Percentiles rank a stretch among this genome's conserved stretches.
Evolutionary conservation across 2,329 filamentous ascomycete genomes (phyloP).

Genomic region (Trichoderma guizhouense): DNA sequence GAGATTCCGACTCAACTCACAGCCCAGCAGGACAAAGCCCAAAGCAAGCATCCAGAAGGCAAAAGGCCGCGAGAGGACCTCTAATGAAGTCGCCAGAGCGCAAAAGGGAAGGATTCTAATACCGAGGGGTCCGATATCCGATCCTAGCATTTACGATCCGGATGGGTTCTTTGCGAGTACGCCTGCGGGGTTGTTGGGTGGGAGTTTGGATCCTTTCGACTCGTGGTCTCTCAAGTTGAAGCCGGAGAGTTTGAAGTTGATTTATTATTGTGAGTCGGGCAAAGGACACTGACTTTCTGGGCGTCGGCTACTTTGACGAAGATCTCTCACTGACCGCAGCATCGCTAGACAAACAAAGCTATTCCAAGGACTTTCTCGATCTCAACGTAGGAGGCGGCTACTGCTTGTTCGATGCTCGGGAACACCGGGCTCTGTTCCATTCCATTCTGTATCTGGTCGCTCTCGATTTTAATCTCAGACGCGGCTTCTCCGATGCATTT

Average conservation of each 20-base stretch:
- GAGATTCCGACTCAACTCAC: conserved; percentile 3
- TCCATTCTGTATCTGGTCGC: conserved; percentile 6
- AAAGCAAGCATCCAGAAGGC: neutral
- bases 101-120: neutral
- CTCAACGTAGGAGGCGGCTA: conserved; percentile 3
- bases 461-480: conserved; percentile 6
- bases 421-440: conserved; percentile 2
- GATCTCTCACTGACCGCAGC: neutral
- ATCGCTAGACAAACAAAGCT: neutral
- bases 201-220: conserved; percentile 1
- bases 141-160: neutral
- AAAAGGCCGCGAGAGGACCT: neutral
- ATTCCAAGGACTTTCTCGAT: neutral
- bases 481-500: neutral
- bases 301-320: neutral
- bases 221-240: neutral
- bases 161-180: neutral
- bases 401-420: neutral
- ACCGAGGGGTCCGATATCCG: neutral
- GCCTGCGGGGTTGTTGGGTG: neutral
- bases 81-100: neutral
- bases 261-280: conserved; percentile 1
- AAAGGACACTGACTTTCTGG: neutral
- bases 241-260: neutral
- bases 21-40: neutral